Base-by-base conservation (phyloP, 2,329 filamentous ascomycete genomes). In the Hypoxylon sp. region DNA sequence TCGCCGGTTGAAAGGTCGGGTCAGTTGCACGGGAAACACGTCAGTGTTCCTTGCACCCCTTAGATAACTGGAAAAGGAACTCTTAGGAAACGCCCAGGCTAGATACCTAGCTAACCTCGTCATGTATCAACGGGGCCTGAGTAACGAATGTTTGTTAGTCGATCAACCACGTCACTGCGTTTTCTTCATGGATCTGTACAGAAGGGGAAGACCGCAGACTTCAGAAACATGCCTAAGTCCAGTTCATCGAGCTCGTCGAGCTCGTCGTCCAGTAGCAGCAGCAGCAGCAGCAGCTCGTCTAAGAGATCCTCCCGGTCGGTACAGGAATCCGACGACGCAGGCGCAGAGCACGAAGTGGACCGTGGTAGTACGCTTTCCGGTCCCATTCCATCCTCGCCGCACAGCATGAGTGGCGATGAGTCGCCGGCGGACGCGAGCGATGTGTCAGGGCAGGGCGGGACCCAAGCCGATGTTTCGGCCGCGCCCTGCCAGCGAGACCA, bases 231-330 rank as follows among this genome's bases (percentile, higher is more conserved):
- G 59, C 11, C 55, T 2, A 26, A 21, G 24, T 59, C 51, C 0
- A 60, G 41, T 8, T 68, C 65, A 8, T 55, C 51, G 10, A 46
- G 47, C 10, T 61, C 60, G 4, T 55, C 58, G n/a, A n/a, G n/a
- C n/a, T n/a, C n/a, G n/a, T n/a, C n/a, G n/a, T n/a, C n/a, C n/a
- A n/a, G n/a, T n/a, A n/a, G n/a, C n/a, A n/a, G n/a, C n/a, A n/a
- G n/a, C n/a, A n/a, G n/a, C 0, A 45, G 52, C 27, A 40, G 35
- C 35, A 40, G 35, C 18, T 40, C 35, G 3, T 40, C 35, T 18
- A 8, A 7, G 17, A 35, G 31, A 4, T 35, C 31, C 10, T 61
- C 56, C 10, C 42, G 58, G 21, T 54, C 56, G 5, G 48, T 21
- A 4, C 48, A 23, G 10, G 45, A 53, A 31, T 40, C 55, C 3